phyloP scores from a whole-genome alignment of 2,329 filamentous ascomycete genomes.

The Domatiomyces catenatus region DNA sequence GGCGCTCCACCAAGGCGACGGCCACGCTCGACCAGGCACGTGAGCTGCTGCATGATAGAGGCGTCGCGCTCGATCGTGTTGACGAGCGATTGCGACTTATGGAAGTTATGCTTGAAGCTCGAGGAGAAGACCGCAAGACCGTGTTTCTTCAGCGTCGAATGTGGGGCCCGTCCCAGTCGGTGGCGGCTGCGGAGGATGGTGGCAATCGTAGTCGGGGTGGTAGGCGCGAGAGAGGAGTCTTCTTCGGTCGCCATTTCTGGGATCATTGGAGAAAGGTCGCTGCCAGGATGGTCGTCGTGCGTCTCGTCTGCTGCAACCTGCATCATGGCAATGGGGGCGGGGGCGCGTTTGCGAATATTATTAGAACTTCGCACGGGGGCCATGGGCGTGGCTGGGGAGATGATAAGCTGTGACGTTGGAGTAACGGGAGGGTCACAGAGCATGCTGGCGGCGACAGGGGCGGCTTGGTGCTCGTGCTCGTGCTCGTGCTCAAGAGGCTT shows the following conservation, averaged over 20 bases:
- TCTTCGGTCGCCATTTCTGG: neutral
- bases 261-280: neutral
- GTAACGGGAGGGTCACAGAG: neutral
- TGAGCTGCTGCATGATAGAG: neutral
- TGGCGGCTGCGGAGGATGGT: neutral
- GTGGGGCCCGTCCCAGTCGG: too few relatives aligned
- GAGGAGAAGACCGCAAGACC: neutral
- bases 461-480: neutral
- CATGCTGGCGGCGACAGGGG: too few relatives aligned
- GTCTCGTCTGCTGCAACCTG: neutral
- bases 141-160: neutral
- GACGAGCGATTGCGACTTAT: neutral
- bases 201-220: neutral
- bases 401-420: neutral
- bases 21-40: neutral
- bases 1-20: neutral
- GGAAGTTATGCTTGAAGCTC: neutral
- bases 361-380: neutral
- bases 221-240: neutral
- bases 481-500: neutral
- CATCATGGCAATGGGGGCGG: too few relatives aligned
- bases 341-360: neutral
- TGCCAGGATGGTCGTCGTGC: neutral
- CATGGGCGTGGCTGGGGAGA: neutral
- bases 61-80: neutral